Conservation (phyloP, 108 stramenopile genomes). For the Cyclostephanos invisitatus region DNA sequence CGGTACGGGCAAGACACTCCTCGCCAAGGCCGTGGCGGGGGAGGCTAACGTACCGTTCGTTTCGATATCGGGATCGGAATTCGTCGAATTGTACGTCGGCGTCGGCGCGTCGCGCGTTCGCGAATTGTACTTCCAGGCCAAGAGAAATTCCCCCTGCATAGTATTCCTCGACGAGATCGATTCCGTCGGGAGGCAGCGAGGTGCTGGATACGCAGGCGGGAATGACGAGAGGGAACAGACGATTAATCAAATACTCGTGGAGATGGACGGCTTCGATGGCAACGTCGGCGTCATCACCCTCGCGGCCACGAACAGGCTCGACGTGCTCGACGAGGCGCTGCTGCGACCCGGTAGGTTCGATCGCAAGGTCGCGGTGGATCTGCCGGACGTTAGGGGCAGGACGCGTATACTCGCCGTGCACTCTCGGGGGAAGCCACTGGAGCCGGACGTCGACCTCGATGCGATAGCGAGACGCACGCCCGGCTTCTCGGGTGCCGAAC, state of each 20-base stretch:
- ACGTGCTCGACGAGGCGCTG: slow-evolving; percentile 94
- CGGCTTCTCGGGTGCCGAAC: slow-evolving; percentile 95
- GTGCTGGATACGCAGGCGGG: slow-evolving; percentile 92
- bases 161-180: slow-evolving; percentile 99
- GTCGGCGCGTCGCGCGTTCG: slow-evolving; percentile 96
- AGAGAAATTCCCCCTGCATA: slow-evolving; percentile 94
- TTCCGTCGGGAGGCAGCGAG: slow-evolving; percentile 91
- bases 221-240: slow-evolving; percentile 97
- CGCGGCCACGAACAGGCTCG: slow-evolving; percentile 97
- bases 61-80: slow-evolving; percentile 92
- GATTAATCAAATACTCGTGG: slow-evolving; percentile 98
- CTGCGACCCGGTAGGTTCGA: slow-evolving; percentile 98
- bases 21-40: slow-evolving; percentile 96
- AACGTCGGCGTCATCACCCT: slow-evolving; percentile 95
- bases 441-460: slow-evolving; percentile 91
- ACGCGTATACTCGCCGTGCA: slow-evolving; percentile 92
- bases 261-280: slow-evolving; percentile 97
- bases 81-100: slow-evolving; percentile 98
- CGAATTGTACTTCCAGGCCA: slow-evolving; percentile 93
- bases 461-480: slow-evolving; percentile 92
- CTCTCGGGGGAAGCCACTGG: slow-evolving; percentile 90
- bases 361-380: slow-evolving; percentile 93
- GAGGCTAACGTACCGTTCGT: slow-evolving; percentile 98
- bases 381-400: slow-evolving; percentile 94
- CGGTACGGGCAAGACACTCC: slow-evolving; percentile 89